Conservation (phyloP, 352 stramenopile genomes). For the Pythium folliculosum region DNA sequence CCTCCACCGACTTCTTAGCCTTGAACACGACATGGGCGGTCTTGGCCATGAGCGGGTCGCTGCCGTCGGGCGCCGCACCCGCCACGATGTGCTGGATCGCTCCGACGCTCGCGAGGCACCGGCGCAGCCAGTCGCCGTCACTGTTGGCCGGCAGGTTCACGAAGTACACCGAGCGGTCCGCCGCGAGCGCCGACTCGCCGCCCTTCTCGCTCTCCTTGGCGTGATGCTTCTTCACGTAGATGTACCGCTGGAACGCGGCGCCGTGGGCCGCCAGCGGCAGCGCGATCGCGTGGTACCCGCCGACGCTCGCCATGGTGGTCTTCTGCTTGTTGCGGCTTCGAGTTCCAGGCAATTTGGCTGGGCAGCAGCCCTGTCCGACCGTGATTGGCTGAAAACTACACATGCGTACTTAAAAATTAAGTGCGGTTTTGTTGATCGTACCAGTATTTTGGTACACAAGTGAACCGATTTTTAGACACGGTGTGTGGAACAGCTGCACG, state of each 20-base stretch:
- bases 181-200: slow-evolving; percentile 49
- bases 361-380: slow-evolving; percentile 3
- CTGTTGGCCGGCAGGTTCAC: slow-evolving; percentile 60
- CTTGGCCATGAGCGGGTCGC: slow-evolving; percentile 34
- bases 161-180: slow-evolving; percentile 72
- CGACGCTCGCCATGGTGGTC: slow-evolving; percentile 33
- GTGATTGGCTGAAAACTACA: slow-evolving; percentile 18
- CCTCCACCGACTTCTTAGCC: slow-evolving; percentile 49
- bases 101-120: slow-evolving; percentile 49
- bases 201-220: slow-evolving; percentile 41
- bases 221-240: slow-evolving; percentile 78
- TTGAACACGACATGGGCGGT: slow-evolving; percentile 81
- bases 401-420: slow-evolving; percentile 11
- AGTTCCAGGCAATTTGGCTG: slow-evolving; percentile 18
- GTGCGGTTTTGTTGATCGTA: not conserved
- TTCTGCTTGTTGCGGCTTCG: slow-evolving; percentile 11
- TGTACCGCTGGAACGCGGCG: slow-evolving; percentile 64
- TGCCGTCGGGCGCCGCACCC: slow-evolving; percentile 20
- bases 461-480: too few relatives aligned
- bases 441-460: too few relatives aligned
- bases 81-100: slow-evolving; percentile 63
- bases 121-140: slow-evolving; percentile 59
- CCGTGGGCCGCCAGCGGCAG: slow-evolving; percentile 48
- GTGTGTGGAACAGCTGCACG: too few relatives aligned
- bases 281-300: slow-evolving; percentile 76